Base-by-base conservation (phyloP, 495 filamentous ascomycete genomes). In the Podospora australis region DNA sequence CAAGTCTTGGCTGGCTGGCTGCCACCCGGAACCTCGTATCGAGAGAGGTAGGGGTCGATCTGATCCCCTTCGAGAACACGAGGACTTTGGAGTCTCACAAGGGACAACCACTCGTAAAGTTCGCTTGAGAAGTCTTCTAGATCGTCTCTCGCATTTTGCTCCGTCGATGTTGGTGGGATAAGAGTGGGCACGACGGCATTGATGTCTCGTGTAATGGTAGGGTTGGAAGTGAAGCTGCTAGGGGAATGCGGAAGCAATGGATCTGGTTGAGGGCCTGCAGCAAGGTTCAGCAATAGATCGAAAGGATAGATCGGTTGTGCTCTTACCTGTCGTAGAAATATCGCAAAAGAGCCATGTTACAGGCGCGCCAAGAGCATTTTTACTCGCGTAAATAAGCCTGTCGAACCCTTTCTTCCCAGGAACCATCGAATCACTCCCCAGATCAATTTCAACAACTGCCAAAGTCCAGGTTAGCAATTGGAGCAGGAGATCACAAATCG, bases 331-430 rank as follows among this genome's bases (percentile, higher is more conserved):
- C 19, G 58, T 55, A 6, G 64, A 69, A 2, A 84, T 59, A 55
- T 90, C 83, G 65, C 77, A 82, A 58, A 96, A 91, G 2, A 96
- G 72, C 88, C 91, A 97, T 1, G 81, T 79, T 20, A 87, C 53
- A 1, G 86, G 78, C 25, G 77, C 62, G 29, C 78, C 81, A 6
- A 96, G 72, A 28, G 87, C 86, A 53, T 95, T 90, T 49, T 86
- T 81, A 64, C 84, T 90, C 10, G 89, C 89, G 71, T 88, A 89
- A 11, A 86, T 69, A 30, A 96, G 77, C 35, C 88, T 78, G 49
- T 94, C 84, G 52, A 96, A 96, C 0, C 84, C 87, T 56, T 92
- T 94, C 64, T 91, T 95, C 22, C 91, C 92, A 57, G 87, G 87
- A 6, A 88, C 60, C 87, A 96, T 96, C 9, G 83, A 86, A 0